Percentiles rank a stretch among this genome's conserved stretches.
These are phyloP conservation scores for Acorus calamus DNA, from an alignment of 106 monocot species.

Conservation along the genomic window DNA sequence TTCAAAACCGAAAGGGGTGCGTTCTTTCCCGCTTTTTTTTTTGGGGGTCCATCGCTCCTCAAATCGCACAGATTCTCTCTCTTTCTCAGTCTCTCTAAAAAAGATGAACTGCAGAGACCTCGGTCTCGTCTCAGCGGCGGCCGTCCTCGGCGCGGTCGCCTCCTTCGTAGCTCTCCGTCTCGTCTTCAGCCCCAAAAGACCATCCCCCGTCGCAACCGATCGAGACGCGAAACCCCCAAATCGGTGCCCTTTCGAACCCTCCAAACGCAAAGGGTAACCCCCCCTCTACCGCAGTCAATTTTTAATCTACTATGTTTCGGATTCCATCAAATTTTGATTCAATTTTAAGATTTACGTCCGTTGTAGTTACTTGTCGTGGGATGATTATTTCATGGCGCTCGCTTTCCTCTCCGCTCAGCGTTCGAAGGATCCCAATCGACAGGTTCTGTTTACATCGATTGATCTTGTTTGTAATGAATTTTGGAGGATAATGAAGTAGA, in stretches of 20 bases:
- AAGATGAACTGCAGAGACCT: conserved; percentile 31
- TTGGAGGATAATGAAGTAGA: too few species aligned
- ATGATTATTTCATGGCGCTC: conserved; percentile 97
- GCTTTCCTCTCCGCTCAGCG: conserved; percentile 89
- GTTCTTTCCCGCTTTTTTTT: too few species aligned
- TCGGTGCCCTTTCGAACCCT: conserved; percentile 61
- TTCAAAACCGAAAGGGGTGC: too few species aligned
- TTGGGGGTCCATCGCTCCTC: too few species aligned
- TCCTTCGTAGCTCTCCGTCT: conserved; percentile 30
- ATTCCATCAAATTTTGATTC: neutral
- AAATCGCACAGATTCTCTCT: neutral
- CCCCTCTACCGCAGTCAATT: too few species aligned
- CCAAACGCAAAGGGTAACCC: conserved; percentile 61
- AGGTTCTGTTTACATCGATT: conserved; percentile 24
- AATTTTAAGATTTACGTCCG: neutral
- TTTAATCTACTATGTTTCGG: too few species aligned
- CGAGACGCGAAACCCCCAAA: neutral
- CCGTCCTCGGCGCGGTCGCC: conserved; percentile 37
- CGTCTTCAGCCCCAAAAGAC: conserved; percentile 18
- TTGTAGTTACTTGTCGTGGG: conserved; percentile 78
- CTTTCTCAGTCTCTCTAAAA: neutral
- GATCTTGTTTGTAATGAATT: too few species aligned
- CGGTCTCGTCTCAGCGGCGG: conserved; percentile 40
- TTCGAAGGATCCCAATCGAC: conserved; percentile 85
- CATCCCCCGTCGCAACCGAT: conserved; percentile 8